These are phyloP conservation scores for Agaricus sinodeliciosus DNA, from an alignment of 768 basidiomycete species.

Conservation along the genomic window DNA sequence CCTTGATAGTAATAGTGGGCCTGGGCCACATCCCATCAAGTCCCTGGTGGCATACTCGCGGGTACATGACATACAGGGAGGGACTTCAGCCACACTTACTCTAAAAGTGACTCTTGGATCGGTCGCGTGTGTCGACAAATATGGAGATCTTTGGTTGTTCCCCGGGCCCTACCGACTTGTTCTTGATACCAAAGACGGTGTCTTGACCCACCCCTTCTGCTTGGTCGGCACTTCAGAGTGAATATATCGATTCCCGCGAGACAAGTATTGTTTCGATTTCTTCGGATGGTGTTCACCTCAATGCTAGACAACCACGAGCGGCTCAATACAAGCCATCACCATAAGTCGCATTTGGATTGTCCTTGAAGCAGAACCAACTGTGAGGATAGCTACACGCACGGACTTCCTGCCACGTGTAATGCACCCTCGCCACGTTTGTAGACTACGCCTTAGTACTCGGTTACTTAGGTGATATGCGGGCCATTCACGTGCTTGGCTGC, in stretches of 20 bases:
- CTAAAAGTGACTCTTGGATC: slow-evolving; percentile 41
- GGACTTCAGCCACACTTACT: slow-evolving; percentile 20
- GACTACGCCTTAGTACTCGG: too few relatives aligned
- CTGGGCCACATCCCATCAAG: slow-evolving; percentile 46
- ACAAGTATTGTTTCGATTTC: not conserved
- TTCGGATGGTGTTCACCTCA: not conserved
- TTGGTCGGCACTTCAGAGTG: slow-evolving; percentile 34
- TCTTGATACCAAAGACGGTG: slow-evolving; percentile 33
- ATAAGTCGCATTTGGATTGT: too few relatives aligned
- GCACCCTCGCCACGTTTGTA: too few relatives aligned
- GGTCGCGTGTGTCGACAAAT: slow-evolving; percentile 40
- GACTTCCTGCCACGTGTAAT: too few relatives aligned
- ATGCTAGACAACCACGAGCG: too few relatives aligned
- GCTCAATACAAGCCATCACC: too few relatives aligned
- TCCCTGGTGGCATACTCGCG: slow-evolving; percentile 44
- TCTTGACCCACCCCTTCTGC: slow-evolving; percentile 32
- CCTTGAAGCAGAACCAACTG: too few relatives aligned
- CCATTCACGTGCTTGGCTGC: too few relatives aligned
- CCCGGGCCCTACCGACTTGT: slow-evolving; percentile 36
- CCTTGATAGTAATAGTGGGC: slow-evolving; percentile 39
- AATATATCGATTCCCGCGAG: slow-evolving; percentile 36
- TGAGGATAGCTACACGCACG: too few relatives aligned
- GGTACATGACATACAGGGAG: slow-evolving; percentile 20
- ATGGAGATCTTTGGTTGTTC: slow-evolving; percentile 39
- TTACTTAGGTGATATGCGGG: too few relatives aligned